phyloP scores from a whole-genome alignment of 2,329 filamentous ascomycete species.

The Ophiobolus disseminans region DNA sequence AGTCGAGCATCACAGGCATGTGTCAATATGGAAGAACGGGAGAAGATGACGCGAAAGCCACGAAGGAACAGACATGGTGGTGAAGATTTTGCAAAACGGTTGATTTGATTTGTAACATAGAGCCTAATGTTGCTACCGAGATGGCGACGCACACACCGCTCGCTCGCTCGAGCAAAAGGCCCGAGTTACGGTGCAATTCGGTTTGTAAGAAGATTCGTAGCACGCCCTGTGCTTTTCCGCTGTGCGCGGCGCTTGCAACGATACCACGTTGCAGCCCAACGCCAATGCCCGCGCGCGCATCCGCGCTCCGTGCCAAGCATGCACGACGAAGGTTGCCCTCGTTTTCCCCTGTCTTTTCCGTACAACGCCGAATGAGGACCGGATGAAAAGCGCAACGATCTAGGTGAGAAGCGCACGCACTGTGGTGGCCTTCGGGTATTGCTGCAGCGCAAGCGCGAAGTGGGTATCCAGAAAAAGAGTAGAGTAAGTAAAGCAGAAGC shows the following conservation, averaged over 20 bases:
- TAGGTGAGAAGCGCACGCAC: slow-evolving; percentile 11
- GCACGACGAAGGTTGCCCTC: slow-evolving; percentile 26
- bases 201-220: slow-evolving; percentile 2
- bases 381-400: slow-evolving; percentile 17
- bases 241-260: not conserved
- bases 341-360: slow-evolving; percentile 20
- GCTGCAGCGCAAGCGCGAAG: slow-evolving; percentile 18
- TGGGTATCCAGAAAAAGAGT: slow-evolving; percentile 34
- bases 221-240: slow-evolving; percentile 13
- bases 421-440: slow-evolving; percentile 5
- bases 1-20: not conserved
- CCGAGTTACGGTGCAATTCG: too few species aligned
- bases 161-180: too few species aligned
- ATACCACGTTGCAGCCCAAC: slow-evolving; percentile 26
- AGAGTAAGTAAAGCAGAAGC: slow-evolving; percentile 12
- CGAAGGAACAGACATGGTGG: too few species aligned
- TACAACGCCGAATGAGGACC: slow-evolving; percentile 23
- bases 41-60: too few species aligned
- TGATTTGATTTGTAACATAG: not conserved
- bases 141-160: not conserved
- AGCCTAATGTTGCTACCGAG: not conserved
- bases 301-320: slow-evolving; percentile 10
- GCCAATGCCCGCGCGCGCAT: slow-evolving; percentile 16
- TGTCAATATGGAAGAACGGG: not conserved
- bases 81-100: not conserved